phyloP scores from a whole-genome alignment of 345 rosid species.

The Syzygium aqueum region DNA sequence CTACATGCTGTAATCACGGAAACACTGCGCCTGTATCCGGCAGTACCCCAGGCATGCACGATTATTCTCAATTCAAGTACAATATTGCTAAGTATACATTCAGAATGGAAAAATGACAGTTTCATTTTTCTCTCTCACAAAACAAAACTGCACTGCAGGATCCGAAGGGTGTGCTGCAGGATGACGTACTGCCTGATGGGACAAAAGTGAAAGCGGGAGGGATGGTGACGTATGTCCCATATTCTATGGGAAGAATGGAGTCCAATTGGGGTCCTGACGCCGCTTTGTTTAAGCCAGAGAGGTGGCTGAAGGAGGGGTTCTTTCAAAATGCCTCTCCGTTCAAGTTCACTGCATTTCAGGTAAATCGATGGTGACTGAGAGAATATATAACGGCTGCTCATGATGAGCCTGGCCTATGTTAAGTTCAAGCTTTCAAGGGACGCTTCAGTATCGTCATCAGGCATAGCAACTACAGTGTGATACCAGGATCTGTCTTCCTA shows the following conservation, averaged over 20 bases:
- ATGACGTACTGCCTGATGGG: constrained; percentile 83
- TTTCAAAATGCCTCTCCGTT: constrained; percentile 89
- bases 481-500: neutral
- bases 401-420: neutral
- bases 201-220: constrained; percentile 94
- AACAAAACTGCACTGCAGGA: constrained; percentile 30
- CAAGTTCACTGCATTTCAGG: constrained; percentile 97
- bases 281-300: constrained; percentile 67
- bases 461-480: neutral
- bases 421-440: neutral
- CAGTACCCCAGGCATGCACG: constrained; percentile 77
- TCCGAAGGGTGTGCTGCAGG: constrained; percentile 75
- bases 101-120: neutral
- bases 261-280: constrained; percentile 95
- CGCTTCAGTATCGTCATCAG: neutral
- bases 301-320: constrained; percentile 86
- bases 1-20: constrained; percentile 86
- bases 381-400: neutral
- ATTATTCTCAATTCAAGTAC: neutral
- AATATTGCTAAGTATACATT: neutral
- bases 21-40: constrained; percentile 84
- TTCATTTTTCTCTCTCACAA: neutral
- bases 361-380: constrained; percentile 4
- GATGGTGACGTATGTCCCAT: constrained; percentile 96
- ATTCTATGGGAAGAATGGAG: constrained; percentile 95